Evolutionary conservation across 2,329 filamentous ascomycete species (phyloP), one percentile per base, ranked within the genome.

Genomic region (Claviceps sp.): DNA sequence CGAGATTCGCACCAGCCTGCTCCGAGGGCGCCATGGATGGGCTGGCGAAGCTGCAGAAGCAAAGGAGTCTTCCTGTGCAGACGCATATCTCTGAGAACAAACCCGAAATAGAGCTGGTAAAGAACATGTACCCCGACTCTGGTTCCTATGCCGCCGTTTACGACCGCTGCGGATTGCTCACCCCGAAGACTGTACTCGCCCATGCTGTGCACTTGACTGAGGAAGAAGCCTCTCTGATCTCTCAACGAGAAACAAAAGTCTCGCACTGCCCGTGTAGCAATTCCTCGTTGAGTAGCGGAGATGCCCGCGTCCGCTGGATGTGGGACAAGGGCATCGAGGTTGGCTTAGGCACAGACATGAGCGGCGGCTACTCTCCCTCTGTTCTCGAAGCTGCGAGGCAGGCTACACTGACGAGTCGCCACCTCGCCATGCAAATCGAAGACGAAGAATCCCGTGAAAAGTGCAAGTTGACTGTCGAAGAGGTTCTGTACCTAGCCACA

Each of bases 201-300:
- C 91, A 97, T 64, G 88, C 81, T 0, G 75, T 97, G 1, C 86
- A 96, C 67, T 70, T 96, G 7, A 76, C 73, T 0, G 74, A 80
- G 1, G 72, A 71, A 0, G 91, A 96, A 67, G 78, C 79, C 0
- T 63, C 64, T 9, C 67, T 91, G 11, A 77, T 96, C 50, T 78
- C 77, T 1, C 54, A 62, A 2, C 71, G 84, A 0, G 69, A 77
- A 4, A 72, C 81, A 4, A 88, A 87, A 58, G 76, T 97, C 18
- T 79, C 80, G 5, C 91, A 97, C 68, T 97, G 91, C 65, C 91
- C 91, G 0, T 87, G 85, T 51, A 89, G 83, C 59, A 98, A 98
- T 67, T 84, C 81, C 5, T 82, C 87, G 0, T 74, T 98, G 48
- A 87, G 87, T 1, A 88, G 82, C 34, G 93, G 93, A 0, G 77